A percentile compares a stretch with the other conserved stretches of the same genome.
Evolutionary conservation across 495 filamentous ascomycete genomes (phyloP).

Genomic region (Aspergillus wentii): DNA sequence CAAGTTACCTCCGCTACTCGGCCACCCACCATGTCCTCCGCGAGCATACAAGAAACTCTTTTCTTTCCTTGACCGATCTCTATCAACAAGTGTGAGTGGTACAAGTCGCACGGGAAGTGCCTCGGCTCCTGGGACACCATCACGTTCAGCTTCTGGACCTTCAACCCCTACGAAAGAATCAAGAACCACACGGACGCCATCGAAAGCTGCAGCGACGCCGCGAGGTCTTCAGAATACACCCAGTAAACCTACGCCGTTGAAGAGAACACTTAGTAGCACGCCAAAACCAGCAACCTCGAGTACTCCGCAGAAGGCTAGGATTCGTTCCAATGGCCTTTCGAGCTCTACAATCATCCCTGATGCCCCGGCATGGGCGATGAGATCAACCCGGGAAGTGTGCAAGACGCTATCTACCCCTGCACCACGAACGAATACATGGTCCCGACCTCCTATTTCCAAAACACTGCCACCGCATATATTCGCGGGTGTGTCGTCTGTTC

Average conservation of each 20-base stretch:
- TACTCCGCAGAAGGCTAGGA: conserved; percentile 16
- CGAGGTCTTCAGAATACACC: conserved; percentile 38
- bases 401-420: conserved; percentile 53
- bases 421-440: conserved; percentile 40
- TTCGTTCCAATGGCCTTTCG: conserved; percentile 15
- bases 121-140: conserved; percentile 26
- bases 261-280: conserved; percentile 22
- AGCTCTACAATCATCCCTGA: conserved; percentile 34
- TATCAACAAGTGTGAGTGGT: conserved; percentile 40
- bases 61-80: conserved; percentile 67
- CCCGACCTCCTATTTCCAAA: conserved; percentile 39
- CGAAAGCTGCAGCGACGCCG: conserved; percentile 26
- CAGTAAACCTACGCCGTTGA: conserved; percentile 36
- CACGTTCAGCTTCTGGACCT: conserved; percentile 19
- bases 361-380: conserved; percentile 63
- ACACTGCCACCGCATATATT: conserved; percentile 59
- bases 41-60: conserved; percentile 82
- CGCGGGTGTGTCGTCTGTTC: conserved; percentile 55
- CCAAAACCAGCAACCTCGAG: conserved; percentile 17
- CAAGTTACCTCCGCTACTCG: conserved; percentile 75
- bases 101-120: conserved; percentile 25
- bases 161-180: conserved; percentile 30
- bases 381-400: conserved; percentile 61
- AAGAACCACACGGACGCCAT: conserved; percentile 23
- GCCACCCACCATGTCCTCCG: conserved; percentile 77